Evolutionary conservation across 106 monocot genomes (phyloP), one percentile per base, ranked within the genome.

Genomic region (Dendrobium nobile): DNA sequence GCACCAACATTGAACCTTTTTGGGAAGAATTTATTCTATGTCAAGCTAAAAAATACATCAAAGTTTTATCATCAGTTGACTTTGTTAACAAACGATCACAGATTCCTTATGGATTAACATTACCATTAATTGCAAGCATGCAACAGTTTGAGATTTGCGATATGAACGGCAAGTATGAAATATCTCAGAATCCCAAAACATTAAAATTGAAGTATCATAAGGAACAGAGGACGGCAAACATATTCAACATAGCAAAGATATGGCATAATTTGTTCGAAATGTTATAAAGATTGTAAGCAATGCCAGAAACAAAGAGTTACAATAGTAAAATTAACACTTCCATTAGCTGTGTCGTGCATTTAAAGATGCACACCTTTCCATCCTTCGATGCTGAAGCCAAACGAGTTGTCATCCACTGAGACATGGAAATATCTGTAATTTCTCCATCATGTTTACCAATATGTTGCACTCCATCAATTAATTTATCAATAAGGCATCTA

Each of bases 361-460:
- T 76, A n/a, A 24, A 76, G 22, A 13, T 75, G 91, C 93, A 85
- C 80, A 99, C 99, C 88, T 77, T 93, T 77, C 99, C 99, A 92
- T 99, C 99, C 79, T 88, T 95, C 67, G 99, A 99, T 59, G 99
- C 88, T 41, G 99, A 95, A 54, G 80, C 99, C 77, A 99, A 84
- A 47, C 99, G 99, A 77, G 95, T 99, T 19, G 80, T 91, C 99
- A 99, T 99, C 99, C 99, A 99, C 76, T 99, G 99, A 77, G 91
- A 99, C 80, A 99, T 93, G 20, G 99, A 99, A 64, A 99, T 78
- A 87, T 95, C 95, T 67, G 99, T 99, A 19, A 99, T 81, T 54
- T 95, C 99, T 24, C 73, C 91, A 86, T 95, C 99, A 86, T 99
- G 99, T 86, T 88, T 91, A 51, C 99, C 99, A 84, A 95, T 84